Percentiles rank a stretch among this genome's conserved stretches.
phyloP scores from a whole-genome alignment of 2,329 filamentous ascomycete species.

The Neofusicoccum ribis region DNA sequence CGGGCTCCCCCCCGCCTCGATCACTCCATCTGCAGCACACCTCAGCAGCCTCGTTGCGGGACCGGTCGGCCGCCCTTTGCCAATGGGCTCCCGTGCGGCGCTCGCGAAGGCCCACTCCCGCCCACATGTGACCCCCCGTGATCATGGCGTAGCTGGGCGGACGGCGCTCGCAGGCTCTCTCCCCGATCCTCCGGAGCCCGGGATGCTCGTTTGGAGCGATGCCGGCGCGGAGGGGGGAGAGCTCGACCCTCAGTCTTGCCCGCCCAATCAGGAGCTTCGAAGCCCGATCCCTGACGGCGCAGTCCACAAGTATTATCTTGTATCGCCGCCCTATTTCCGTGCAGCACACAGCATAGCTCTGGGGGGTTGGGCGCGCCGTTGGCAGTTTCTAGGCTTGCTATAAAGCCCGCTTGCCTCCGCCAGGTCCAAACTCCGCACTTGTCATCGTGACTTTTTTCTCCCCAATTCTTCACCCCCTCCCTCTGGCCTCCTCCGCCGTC shows the following conservation, averaged over 20 bases:
- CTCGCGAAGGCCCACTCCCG: not conserved
- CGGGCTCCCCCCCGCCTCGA: not conserved
- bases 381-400: not conserved
- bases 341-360: too few relatives aligned
- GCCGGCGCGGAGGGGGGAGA: not conserved
- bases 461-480: too few relatives aligned
- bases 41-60: not conserved
- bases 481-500: too few relatives aligned
- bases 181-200: not conserved
- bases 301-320: not conserved
- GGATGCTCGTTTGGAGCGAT: not conserved
- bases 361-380: too few relatives aligned
- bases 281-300: not conserved
- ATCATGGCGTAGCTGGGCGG: not conserved
- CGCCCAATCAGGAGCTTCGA: not conserved
- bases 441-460: constrained; percentile 13
- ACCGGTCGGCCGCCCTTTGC: not conserved
- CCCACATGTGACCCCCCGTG: not conserved
- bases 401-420: not conserved
- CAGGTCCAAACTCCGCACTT: not conserved
- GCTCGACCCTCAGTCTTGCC: too few relatives aligned
- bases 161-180: not conserved
- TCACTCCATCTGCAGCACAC: not conserved
- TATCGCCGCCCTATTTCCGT: constrained; percentile 20
- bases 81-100: not conserved